phyloP scores from a whole-genome alignment of 768 basidiomycete species.

The Collybia sordida region DNA sequence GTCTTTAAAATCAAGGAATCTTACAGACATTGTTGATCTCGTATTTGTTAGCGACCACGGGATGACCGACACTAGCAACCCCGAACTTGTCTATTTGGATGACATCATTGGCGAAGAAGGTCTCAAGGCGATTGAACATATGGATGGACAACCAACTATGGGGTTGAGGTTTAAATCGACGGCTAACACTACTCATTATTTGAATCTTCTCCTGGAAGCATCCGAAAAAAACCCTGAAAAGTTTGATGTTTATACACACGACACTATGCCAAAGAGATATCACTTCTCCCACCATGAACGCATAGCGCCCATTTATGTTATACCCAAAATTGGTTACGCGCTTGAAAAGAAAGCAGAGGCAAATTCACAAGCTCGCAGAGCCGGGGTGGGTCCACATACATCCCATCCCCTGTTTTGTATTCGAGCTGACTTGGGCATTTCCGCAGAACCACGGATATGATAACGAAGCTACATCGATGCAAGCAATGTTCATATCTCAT shows the following conservation, averaged over 20 bases:
- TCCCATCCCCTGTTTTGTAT: not conserved
- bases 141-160: constrained; percentile 90
- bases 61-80: constrained; percentile 88
- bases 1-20: constrained; percentile 65
- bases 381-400: constrained; percentile 61
- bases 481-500: constrained; percentile 88
- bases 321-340: constrained; percentile 80
- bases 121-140: constrained; percentile 59
- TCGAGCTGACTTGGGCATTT: not conserved
- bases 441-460: constrained; percentile 88
- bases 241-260: constrained; percentile 76
- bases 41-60: constrained; percentile 91
- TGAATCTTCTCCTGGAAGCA: constrained; percentile 53
- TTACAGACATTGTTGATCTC: constrained; percentile 82
- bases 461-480: constrained; percentile 75
- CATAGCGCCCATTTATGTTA: constrained; percentile 84
- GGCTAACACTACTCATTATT: constrained; percentile 57
- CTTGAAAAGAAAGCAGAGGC: constrained; percentile 68
- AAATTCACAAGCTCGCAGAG: constrained; percentile 61
- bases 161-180: constrained; percentile 71
- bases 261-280: constrained; percentile 80
- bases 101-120: constrained; percentile 73
- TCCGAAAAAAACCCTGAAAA: constrained; percentile 56
- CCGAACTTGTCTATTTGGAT: constrained; percentile 76
- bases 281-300: constrained; percentile 73